These are phyloP conservation scores for Populus trichocarpa DNA, from an alignment of 441 rosid species.

Conservation along the genomic window DNA sequence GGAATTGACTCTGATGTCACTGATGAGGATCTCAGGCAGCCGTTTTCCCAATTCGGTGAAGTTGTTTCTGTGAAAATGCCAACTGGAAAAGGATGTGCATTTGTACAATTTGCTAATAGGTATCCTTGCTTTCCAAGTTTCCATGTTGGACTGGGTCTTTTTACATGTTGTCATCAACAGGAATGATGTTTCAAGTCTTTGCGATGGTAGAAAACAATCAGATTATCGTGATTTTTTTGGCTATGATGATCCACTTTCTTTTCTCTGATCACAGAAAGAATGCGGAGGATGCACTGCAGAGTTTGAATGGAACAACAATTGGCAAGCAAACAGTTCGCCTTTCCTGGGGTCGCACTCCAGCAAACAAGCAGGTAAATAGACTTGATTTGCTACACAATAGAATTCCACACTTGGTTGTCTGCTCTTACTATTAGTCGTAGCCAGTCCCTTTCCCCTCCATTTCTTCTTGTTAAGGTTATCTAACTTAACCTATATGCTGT, in stretches of 20 bases:
- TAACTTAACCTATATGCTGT: too few species aligned
- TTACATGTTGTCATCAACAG: background rate
- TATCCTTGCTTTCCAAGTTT: conserved; percentile 19
- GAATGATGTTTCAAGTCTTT: background rate
- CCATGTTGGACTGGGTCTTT: background rate
- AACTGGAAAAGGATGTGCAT: conserved; percentile 87
- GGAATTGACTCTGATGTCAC: conserved; percentile 81
- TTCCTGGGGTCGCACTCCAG: conserved; percentile 92
- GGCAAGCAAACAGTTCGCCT: conserved; percentile 92
- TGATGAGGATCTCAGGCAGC: conserved; percentile 80
- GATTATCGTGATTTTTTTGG: background rate
- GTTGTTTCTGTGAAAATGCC: conserved; percentile 93
- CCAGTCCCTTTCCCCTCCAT: background rate
- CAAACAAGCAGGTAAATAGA: conserved; percentile 66
- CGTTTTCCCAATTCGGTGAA: conserved; percentile 86
- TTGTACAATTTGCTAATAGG: conserved; percentile 85
- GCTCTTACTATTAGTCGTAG: background rate
- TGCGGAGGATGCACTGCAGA: conserved; percentile 83
- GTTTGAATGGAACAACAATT: conserved; percentile 67
- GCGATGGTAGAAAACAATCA: background rate
- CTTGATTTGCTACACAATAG: background rate
- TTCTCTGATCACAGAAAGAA: conserved; percentile 50
- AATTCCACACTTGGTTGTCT: background rate
- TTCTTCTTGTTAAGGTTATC: background rate
- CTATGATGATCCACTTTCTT: conserved; percentile 8